Percentiles rank a stretch among this genome's conserved stretches.
Conservation (phyloP, 2,329 filamentous ascomycete species). For the Fusarium sambucinum region DNA sequence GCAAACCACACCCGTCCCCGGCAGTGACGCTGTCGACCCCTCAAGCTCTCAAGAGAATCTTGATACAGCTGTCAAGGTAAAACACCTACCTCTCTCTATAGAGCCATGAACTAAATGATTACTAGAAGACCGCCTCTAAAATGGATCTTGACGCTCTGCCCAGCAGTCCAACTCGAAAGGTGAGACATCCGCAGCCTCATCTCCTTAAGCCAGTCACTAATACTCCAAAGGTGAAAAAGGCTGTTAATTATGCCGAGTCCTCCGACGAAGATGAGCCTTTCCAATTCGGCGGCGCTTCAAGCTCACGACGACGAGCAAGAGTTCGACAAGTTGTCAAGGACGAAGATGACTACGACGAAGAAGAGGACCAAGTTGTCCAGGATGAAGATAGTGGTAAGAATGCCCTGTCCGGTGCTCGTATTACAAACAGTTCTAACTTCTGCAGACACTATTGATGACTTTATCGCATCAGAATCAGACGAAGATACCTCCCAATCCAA, state of each 20-base stretch:
- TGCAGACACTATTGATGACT: conserved; percentile 82
- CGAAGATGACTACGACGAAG: conserved; percentile 80
- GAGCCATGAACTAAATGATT: conserved; percentile 51
- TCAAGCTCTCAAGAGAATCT: conserved; percentile 77
- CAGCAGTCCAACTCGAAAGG: conserved; percentile 86
- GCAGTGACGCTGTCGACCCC: conserved; percentile 79
- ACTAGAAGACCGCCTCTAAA: conserved; percentile 55
- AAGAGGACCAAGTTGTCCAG: conserved; percentile 72
- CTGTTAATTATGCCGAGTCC: conserved; percentile 86
- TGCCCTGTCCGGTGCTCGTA: neutral
- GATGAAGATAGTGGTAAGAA: conserved; percentile 70
- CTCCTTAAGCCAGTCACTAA: conserved; percentile 1
- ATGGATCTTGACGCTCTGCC: conserved; percentile 35
- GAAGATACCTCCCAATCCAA: conserved; percentile 68
- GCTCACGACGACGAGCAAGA: conserved; percentile 56
- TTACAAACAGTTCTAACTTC: conserved; percentile 8
- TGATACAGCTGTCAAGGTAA: conserved; percentile 49
- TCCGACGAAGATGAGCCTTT: conserved; percentile 84
- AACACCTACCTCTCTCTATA: conserved; percentile 10
- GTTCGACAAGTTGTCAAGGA: conserved; percentile 72
- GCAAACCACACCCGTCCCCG: conserved; percentile 78
- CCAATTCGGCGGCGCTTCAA: conserved; percentile 56
- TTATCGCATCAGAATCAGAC: conserved; percentile 87
- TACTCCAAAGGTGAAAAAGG: conserved; percentile 61
- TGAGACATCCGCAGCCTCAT: conserved; percentile 51